Conservation (phyloP, 2,329 filamentous ascomycete species). For the Tolypocladium paradoxum region DNA sequence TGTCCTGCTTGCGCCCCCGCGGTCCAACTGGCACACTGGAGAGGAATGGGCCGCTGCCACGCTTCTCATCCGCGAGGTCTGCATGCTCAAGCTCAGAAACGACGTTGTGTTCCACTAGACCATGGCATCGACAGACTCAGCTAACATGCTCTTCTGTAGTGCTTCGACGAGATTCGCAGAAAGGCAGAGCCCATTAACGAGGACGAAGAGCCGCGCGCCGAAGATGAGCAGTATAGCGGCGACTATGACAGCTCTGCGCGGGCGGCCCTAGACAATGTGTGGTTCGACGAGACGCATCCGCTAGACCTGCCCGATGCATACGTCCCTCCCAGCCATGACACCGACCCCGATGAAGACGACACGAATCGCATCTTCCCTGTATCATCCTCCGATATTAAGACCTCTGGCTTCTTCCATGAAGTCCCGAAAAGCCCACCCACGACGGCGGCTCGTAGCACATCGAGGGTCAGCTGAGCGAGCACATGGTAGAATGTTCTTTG, state of each 20-base stretch:
- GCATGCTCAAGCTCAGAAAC: too few species aligned
- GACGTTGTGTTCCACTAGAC: neutral
- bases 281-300: constrained; percentile 18
- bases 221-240: constrained; percentile 12
- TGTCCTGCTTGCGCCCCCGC: too few species aligned
- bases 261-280: constrained; percentile 7
- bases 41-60: too few species aligned
- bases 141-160: constrained; percentile 8
- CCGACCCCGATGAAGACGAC: neutral
- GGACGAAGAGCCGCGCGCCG: constrained; percentile 10
- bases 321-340: neutral
- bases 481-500: too few species aligned
- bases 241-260: constrained; percentile 4
- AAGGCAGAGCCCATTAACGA: constrained; percentile 19
- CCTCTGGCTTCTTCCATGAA: constrained; percentile 17
- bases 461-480: constrained; percentile 49
- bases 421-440: constrained; percentile 43
- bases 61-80: too few species aligned
- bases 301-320: constrained; percentile 6
- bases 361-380: neutral
- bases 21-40: too few species aligned
- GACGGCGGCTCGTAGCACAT: constrained; percentile 44
- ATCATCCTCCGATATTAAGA: constrained; percentile 11
- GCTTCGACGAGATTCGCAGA: constrained; percentile 18
- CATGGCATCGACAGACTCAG: too few species aligned